phyloP scores from a whole-genome alignment of 2,329 filamentous ascomycete genomes.

The Cadophora malorum region DNA sequence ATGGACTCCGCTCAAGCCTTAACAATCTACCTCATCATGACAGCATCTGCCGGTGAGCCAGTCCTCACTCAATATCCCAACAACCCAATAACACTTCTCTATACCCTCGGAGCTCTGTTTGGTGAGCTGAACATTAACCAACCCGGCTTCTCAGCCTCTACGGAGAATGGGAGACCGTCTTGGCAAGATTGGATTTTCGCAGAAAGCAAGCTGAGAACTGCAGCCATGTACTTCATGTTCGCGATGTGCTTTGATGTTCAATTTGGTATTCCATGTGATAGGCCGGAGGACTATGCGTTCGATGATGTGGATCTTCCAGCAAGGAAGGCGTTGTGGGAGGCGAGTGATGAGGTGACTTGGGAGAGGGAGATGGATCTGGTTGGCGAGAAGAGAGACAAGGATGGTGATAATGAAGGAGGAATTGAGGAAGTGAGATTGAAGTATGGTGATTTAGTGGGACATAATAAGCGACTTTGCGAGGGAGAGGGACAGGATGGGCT shows the following conservation, averaged over 20 bases:
- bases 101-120: background rate
- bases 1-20: conserved; percentile 13
- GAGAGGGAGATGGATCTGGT: background rate
- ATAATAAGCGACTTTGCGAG: conserved; percentile 8
- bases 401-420: too few species aligned
- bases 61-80: conserved; percentile 6
- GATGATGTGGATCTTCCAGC: conserved; percentile 20
- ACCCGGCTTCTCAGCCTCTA: background rate
- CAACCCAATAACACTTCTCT: conserved; percentile 11
- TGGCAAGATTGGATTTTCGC: conserved; percentile 20
- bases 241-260: conserved; percentile 17
- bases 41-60: conserved; percentile 7
- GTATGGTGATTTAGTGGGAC: conserved; percentile 12
- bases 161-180: background rate
- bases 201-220: conserved; percentile 15
- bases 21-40: conserved; percentile 18
- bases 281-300: conserved; percentile 9
- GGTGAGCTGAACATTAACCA: background rate
- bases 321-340: conserved; percentile 14
- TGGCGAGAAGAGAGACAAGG: background rate
- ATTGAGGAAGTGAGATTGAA: background rate
- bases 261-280: conserved; percentile 21
- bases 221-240: conserved; percentile 14
- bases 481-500: background rate
- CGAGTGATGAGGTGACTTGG: conserved; percentile 14